Evolutionary conservation across 768 basidiomycete genomes (phyloP).

Genomic region (Pleurotus citrinopileatus): DNA sequence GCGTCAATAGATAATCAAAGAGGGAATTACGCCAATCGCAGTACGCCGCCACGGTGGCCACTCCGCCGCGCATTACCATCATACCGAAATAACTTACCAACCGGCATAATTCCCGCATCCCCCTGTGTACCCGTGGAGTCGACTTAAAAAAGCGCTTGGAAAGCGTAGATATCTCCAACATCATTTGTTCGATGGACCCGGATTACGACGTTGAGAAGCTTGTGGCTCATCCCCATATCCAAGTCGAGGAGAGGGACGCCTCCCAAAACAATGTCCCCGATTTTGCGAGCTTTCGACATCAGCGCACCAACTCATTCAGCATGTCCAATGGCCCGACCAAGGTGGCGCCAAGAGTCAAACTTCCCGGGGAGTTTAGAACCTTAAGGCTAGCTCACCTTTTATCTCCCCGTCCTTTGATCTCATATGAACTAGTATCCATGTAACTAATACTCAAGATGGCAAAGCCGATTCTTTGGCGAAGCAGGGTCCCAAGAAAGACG

Average conservation of each 20-base stretch:
- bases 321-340: slow-evolving; percentile 8
- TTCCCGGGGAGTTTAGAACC: slow-evolving; percentile 23
- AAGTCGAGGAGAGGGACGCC: not conserved
- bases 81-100: not conserved
- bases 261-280: not conserved
- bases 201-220: slow-evolving; percentile 2
- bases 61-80: not conserved
- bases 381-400: slow-evolving; percentile 15
- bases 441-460: slow-evolving; percentile 24
- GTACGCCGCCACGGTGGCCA: not conserved
- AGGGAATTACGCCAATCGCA: slow-evolving; percentile 4
- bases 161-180: not conserved
- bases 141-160: too few relatives aligned
- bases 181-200: not conserved
- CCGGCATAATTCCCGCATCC: slow-evolving; percentile 3
- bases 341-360: slow-evolving; percentile 16
- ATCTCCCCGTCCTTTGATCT: not conserved
- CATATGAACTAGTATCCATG: slow-evolving; percentile 18
- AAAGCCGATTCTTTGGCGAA: slow-evolving; percentile 6
- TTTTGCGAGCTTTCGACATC: not conserved
- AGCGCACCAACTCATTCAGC: slow-evolving; percentile 8
- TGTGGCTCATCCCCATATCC: not conserved
- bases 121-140: too few relatives aligned
- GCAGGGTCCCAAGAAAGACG: slow-evolving; percentile 9
- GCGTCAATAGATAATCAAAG: slow-evolving; percentile 4